These are phyloP conservation scores for Rutidosis leptorrhynchoides DNA, from an alignment of 129 eudicot genomes.

Conservation along the genomic window DNA sequence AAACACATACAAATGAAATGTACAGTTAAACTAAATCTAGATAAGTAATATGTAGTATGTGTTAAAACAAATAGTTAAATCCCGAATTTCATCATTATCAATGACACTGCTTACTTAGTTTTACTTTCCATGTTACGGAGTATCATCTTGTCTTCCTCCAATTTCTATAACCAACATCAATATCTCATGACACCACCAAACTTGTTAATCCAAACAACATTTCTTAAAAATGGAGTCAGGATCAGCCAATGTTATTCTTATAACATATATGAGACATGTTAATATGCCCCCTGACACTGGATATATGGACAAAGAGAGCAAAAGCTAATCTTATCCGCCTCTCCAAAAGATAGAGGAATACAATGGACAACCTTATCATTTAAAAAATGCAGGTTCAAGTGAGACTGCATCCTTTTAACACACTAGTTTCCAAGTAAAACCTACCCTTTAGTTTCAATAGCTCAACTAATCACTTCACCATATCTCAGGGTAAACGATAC, in stretches of 20 bases:
- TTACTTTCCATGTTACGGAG: not conserved
- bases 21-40: not conserved
- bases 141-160: slow-evolving; percentile 6
- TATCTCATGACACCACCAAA: not conserved
- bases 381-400: not conserved
- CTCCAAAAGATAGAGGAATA: not conserved
- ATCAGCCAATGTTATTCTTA: not conserved
- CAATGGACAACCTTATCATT: not conserved
- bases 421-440: not conserved
- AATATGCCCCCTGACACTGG: not conserved
- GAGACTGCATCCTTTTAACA: slow-evolving; percentile 2
- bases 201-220: slow-evolving; percentile 1
- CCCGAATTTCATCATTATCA: not conserved
- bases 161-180: slow-evolving; percentile 10
- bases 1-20: not conserved
- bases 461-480: slow-evolving; percentile 1
- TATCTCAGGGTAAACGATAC: slow-evolving; percentile 7
- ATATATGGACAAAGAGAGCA: not conserved
- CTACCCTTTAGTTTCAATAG: not conserved
- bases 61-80: not conserved
- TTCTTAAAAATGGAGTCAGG: slow-evolving; percentile 2
- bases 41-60: not conserved
- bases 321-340: not conserved
- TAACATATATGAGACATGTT: not conserved
- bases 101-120: slow-evolving; percentile 1